Evolutionary conservation across 2,329 filamentous ascomycete species (phyloP).

Genomic region (Laburnicola sp.): DNA sequence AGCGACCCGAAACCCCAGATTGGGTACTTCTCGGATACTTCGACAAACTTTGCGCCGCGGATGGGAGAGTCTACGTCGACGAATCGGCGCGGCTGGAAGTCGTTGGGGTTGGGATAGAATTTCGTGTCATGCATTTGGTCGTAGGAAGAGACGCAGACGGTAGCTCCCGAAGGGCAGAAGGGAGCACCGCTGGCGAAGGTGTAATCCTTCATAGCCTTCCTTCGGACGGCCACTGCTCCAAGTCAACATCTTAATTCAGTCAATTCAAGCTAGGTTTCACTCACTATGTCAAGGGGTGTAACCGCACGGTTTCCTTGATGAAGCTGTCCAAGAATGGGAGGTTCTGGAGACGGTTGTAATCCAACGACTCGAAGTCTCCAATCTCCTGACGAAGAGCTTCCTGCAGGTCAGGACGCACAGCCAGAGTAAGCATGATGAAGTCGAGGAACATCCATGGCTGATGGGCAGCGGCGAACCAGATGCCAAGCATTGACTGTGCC

Average conservation of each 20-base stretch:
- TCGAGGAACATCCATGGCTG: constrained; percentile 28
- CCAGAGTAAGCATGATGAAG: constrained; percentile 22
- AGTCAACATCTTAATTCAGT: background rate
- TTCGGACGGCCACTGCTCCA: constrained; percentile 15
- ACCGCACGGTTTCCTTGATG: constrained; percentile 21
- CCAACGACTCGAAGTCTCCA: background rate
- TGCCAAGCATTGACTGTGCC: constrained; percentile 16
- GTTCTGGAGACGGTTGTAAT: constrained; percentile 8
- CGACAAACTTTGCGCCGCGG: constrained; percentile 9
- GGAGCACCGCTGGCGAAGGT: constrained; percentile 11
- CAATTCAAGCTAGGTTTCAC: background rate
- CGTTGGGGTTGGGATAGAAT: constrained; percentile 13
- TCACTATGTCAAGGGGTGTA: constrained; percentile 21
- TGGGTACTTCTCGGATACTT: constrained; percentile 15
- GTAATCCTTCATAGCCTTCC: constrained; percentile 20
- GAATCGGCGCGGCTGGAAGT: constrained; percentile 14
- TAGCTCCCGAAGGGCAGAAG: constrained; percentile 10
- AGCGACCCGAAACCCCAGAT: constrained; percentile 19
- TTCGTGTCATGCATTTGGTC: constrained; percentile 19
- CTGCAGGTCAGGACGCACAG: constrained; percentile 13
- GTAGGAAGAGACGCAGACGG: constrained; percentile 20
- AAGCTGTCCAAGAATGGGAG: constrained; percentile 22
- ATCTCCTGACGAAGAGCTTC: constrained; percentile 16
- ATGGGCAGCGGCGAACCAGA: constrained; percentile 25
- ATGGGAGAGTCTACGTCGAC: background rate